Conservation (phyloP, 2,329 filamentous ascomycete species). For the Diaporthe humulicola region DNA sequence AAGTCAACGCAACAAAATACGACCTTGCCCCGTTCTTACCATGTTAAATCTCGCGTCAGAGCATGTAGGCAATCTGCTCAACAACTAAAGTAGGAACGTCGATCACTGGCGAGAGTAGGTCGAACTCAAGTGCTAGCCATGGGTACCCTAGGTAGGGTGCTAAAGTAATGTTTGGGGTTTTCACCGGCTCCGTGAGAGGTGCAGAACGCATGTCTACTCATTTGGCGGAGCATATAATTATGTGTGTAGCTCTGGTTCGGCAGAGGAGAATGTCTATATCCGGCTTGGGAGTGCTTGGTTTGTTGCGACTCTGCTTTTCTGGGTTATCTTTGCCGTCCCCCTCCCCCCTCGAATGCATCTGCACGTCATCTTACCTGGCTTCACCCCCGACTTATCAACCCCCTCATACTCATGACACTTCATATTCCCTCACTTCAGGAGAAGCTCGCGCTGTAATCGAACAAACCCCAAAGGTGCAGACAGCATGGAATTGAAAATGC, state of each 20-base stretch:
- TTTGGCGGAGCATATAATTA: not conserved
- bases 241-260: not conserved
- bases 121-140: not conserved
- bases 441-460: not conserved
- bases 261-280: not conserved
- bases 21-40: not conserved
- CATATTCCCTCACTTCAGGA: not conserved
- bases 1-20: not conserved
- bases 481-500: not conserved
- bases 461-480: not conserved
- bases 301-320: not conserved
- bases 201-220: not conserved
- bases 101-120: not conserved
- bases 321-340: not conserved
- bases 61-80: not conserved
- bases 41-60: not conserved
- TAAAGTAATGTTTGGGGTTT: not conserved
- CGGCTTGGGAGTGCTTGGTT: not conserved
- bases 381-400: not conserved
- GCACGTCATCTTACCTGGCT: conserved; percentile 2
- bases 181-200: not conserved
- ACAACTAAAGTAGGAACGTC: not conserved
- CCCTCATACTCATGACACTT: not conserved
- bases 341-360: not conserved
- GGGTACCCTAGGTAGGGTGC: no score